Conservation (phyloP, 352 stramenopile species). For the Halophytophthora batemanensis region DNA sequence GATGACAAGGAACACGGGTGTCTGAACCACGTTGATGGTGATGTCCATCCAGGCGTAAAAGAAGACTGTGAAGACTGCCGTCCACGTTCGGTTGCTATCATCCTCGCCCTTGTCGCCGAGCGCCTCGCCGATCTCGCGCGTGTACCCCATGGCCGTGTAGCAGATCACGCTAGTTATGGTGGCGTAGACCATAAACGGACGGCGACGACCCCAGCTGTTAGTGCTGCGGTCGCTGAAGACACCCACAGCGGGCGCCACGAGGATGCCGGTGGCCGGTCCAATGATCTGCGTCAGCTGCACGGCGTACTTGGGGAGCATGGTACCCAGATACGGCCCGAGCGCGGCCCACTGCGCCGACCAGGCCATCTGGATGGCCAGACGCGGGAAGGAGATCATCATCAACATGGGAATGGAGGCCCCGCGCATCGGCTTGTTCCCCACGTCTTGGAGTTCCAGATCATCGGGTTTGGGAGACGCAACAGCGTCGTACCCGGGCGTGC, state of each 20-base stretch:
- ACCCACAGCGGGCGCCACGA: conserved; percentile 21
- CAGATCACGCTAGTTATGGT: conserved; percentile 15
- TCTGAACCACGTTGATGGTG: conserved; percentile 23
- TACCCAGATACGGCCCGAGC: conserved; percentile 19
- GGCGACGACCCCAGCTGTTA: conserved; percentile 24
- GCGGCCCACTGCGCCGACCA: conserved; percentile 27
- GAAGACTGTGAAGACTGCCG: conserved; percentile 13
- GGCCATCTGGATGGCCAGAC: conserved; percentile 15
- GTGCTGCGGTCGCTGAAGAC: conserved; percentile 27
- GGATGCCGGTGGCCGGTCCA: conserved; percentile 24
- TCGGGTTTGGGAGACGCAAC: conserved; percentile 13
- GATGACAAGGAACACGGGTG: conserved; percentile 14
- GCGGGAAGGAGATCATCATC: conserved; percentile 5
- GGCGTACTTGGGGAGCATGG: conserved; percentile 17
- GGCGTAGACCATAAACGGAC: conserved; percentile 16
- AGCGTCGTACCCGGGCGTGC: neutral
- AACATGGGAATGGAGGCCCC: neutral
- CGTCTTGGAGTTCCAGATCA: conserved; percentile 2
- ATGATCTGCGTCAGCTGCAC: conserved; percentile 36
- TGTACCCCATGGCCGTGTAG: conserved; percentile 32
- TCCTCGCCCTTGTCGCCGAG: conserved; percentile 9
- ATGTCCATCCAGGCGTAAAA: conserved; percentile 34
- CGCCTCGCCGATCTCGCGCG: conserved; percentile 9
- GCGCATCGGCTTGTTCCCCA: neutral
- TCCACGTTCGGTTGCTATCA: conserved; percentile 8